Base-by-base conservation (phyloP, 2,329 filamentous ascomycete genomes). In the Xylariomycetidae sp. region DNA sequence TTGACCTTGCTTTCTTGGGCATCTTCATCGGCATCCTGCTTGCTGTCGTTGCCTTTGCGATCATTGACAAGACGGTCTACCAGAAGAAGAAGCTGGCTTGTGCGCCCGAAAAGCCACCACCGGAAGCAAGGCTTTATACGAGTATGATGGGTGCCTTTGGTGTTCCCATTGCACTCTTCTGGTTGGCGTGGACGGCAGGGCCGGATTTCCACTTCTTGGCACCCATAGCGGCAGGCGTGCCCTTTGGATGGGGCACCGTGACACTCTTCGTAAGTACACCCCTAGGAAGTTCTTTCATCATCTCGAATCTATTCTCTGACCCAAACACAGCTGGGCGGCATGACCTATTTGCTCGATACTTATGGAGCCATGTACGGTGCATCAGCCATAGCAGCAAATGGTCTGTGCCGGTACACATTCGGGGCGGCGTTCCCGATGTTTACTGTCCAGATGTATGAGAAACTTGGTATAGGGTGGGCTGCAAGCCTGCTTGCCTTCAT, bases 401-500 rank as follows among this genome's bases (percentile, higher is more conserved):
- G 68, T 3, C 67, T 81, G 14, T 55, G 80, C 3, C 66, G 76
- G 34, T 75, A 71, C 0, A 43, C 74, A 3, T 76, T 80, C 37
- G 75, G 73, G 36, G 68, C 72, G 1, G 70, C 64, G 1, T 80
- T 80, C 55, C 76, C 75, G 1, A 58, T 79, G 2, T 79, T 79
- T 52, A 76, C 74, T 2, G 59, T 32, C 4, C 32, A 46, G 17
- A 75, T 76, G 71, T 75, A 73, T 50, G 20, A 63, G 4, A 60
- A 68, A 35, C 67, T 82, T 5, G 81, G 83, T 28, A 77, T 82
- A 34, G 81, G 85, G 60, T 88, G 83, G 84, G 85, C 81, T 26
- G 31, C 31, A 19, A 38, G 35, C 27, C 35, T 38, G 20, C 31
- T 38, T 19, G 35, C 13, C 14, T 38, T 70, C 45, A 38, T 70